Evolutionary conservation across 2,329 filamentous ascomycete genomes (phyloP).

Genomic region (Diaporthe destruens): DNA sequence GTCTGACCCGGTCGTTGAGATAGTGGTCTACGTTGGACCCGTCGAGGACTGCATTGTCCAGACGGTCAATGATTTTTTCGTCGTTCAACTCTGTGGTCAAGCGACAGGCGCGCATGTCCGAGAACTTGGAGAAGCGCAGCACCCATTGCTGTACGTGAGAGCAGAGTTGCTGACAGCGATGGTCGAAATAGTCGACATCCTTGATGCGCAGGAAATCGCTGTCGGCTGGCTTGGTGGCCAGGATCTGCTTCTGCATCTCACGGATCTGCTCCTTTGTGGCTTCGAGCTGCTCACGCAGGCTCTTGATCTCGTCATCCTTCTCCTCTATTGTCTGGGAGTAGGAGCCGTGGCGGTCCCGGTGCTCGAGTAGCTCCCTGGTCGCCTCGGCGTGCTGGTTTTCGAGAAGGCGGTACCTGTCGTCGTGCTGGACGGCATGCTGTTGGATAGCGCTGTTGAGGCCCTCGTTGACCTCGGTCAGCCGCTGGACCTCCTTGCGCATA

Average conservation of each 20-base stretch:
- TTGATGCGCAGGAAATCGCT: slow-evolving; percentile 80
- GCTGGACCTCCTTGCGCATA: slow-evolving; percentile 84
- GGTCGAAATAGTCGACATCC: slow-evolving; percentile 96
- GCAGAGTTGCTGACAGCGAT: slow-evolving; percentile 92
- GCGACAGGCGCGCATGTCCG: slow-evolving; percentile 89
- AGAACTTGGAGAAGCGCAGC: slow-evolving; percentile 96
- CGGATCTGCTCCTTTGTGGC: slow-evolving; percentile 74
- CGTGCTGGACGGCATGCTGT: slow-evolving; percentile 81
- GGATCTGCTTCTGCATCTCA: slow-evolving; percentile 69
- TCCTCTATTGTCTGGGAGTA: slow-evolving; percentile 74
- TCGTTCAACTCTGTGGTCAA: slow-evolving; percentile 87
- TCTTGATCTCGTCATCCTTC: slow-evolving; percentile 86
- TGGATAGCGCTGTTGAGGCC: slow-evolving; percentile 82
- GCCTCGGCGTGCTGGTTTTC: slow-evolving; percentile 76
- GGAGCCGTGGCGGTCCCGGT: slow-evolving; percentile 73
- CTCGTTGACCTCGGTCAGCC: slow-evolving; percentile 86
- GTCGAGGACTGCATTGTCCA: slow-evolving; percentile 95
- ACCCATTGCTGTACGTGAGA: slow-evolving; percentile 98
- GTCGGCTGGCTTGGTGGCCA: slow-evolving; percentile 68
- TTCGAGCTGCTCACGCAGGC: slow-evolving; percentile 82
- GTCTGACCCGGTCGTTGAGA: slow-evolving; percentile 86
- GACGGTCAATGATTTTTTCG: slow-evolving; percentile 91
- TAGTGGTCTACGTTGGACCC: slow-evolving; percentile 92
- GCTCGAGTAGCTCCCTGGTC: slow-evolving; percentile 76
- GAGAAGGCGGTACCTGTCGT: slow-evolving; percentile 75